Conservation (phyloP, 2,329 filamentous ascomycete genomes). For the Scolecobasidium constrictum region DNA sequence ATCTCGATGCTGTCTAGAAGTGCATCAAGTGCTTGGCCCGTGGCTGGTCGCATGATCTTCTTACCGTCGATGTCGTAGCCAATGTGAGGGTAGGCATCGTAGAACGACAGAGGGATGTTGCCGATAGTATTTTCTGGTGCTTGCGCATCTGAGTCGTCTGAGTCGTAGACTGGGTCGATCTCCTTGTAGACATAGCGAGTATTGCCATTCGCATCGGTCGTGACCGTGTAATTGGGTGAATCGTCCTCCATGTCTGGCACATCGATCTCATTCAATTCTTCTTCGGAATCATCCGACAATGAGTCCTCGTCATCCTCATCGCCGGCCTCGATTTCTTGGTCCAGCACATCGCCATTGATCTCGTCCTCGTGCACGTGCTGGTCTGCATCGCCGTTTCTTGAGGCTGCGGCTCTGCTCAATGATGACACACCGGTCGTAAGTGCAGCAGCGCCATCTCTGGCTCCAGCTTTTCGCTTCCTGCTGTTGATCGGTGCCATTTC, state of each 20-base stretch:
- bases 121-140: constrained; percentile 84
- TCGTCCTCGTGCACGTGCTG: constrained; percentile 24
- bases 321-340: neutral
- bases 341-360: neutral
- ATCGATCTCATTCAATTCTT: constrained; percentile 15
- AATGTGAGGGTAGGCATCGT: constrained; percentile 96
- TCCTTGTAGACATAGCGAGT: constrained; percentile 86
- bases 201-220: constrained; percentile 81
- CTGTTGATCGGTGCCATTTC: neutral
- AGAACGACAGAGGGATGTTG: constrained; percentile 86
- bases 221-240: constrained; percentile 45
- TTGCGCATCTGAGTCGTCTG: constrained; percentile 80
- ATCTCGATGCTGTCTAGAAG: constrained; percentile 93
- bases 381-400: constrained; percentile 1
- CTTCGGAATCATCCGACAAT: constrained; percentile 1
- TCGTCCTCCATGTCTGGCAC: constrained; percentile 18
- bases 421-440: neutral
- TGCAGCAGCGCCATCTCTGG: neutral
- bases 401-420: neutral
- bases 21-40: constrained; percentile 85
- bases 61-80: constrained; percentile 98
- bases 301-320: neutral
- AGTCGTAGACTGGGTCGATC: constrained; percentile 90
- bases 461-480: constrained; percentile 1
- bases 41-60: constrained; percentile 91